A percentile compares a stretch with the other conserved stretches of the same genome.
phyloP scores from a whole-genome alignment of 2,329 filamentous ascomycete species.

The Fusarium sp. region DNA sequence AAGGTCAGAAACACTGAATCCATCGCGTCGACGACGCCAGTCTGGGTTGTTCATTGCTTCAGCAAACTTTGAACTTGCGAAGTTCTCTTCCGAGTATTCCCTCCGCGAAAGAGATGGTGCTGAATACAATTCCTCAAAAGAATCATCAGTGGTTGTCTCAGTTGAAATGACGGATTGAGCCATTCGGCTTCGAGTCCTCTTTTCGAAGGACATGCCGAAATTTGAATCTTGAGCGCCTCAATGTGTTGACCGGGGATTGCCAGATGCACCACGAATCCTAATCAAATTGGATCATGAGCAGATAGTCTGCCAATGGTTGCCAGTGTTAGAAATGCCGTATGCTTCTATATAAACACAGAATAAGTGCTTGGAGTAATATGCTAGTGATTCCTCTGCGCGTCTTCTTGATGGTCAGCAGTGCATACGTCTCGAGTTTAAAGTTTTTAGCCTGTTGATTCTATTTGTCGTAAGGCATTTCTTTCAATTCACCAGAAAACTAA shows the following conservation, averaged over 20 bases:
- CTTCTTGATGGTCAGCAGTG: background rate
- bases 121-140: constrained; percentile 20
- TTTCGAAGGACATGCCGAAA: constrained; percentile 18
- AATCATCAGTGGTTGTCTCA: constrained; percentile 12
- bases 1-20: constrained; percentile 8
- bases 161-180: constrained; percentile 1
- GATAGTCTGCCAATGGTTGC: background rate
- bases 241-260: background rate
- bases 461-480: background rate
- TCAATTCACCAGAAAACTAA: background rate
- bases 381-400: background rate
- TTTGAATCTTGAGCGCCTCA: background rate
- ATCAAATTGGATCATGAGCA: background rate
- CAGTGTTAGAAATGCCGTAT: background rate
- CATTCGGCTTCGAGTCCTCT: constrained; percentile 4
- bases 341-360: background rate
- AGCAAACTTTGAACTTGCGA: constrained; percentile 34
- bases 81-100: constrained; percentile 33
- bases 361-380: background rate
- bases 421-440: background rate
- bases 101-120: background rate
- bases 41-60: constrained; percentile 51
- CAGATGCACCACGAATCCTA: background rate
- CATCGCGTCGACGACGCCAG: constrained; percentile 45
- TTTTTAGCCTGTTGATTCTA: background rate